Evolutionary conservation across 352 stramenopile genomes (phyloP), one percentile per base, ranked within the genome.

Genomic region (Phytophthora idaei): DNA sequence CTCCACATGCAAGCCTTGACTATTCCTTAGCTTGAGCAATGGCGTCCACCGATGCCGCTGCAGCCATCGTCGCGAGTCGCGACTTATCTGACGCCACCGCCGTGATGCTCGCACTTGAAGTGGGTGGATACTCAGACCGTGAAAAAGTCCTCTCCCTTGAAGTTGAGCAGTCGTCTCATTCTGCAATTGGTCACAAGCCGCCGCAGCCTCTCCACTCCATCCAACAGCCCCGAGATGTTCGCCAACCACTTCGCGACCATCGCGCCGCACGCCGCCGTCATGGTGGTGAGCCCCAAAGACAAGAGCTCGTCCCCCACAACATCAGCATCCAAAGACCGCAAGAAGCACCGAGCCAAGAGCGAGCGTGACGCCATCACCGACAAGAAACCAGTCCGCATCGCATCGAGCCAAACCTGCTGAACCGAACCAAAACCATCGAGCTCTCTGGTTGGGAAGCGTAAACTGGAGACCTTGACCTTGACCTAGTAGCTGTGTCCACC

Each of bases 161-260:
- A 71, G 57, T 57, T 71, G 64, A 37, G 39, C n/a, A 17, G 41
- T 48, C 46, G 53, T 31, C 49, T 75, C 67, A 79, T 61, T 81
- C 64, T 56, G n/a, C 50, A 77, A 77, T 57, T 46, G 64, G n/a
- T 27, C 25, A 42, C 36, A 42, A 42, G 36, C 29, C 8, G 51
- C 10, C 56, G 60, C 14, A 67, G 11, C 15, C 49, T 15, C 56
- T 39, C 32, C 32, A 9, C 8, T 8, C 55, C 39, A 25, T 8
- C 55, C 39, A 25, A 21, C 39, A 49, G 42, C 21, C n/a, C 7
- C 8, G 29, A 6, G 8, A 78, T 76, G 71, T 78, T 78, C 59
- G 53, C 67, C 14, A 76, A 73, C 51, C 71, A 78, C 46, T 64
- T 78, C 34, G 34, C 70, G 39, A 71, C 67, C 45, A 76, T 78